These are phyloP conservation scores for Cutaneotrichosporon sp. DNA, from an alignment of 1,284 basidiomycete species.

Conservation along the genomic window DNA sequence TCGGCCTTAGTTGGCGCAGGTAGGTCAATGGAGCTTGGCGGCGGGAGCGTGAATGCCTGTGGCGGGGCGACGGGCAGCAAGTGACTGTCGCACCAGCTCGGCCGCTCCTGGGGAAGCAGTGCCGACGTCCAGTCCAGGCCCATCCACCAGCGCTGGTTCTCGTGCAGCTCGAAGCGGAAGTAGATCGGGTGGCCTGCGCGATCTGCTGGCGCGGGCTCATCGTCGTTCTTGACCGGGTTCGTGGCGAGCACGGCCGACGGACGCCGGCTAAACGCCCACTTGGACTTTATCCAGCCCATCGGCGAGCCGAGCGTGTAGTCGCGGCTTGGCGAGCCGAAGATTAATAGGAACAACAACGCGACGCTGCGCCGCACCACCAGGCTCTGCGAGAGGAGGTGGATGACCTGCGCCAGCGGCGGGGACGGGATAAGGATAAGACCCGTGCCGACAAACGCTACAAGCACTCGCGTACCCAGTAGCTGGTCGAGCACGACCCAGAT, in stretches of 20 bases:
- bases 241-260: slow-evolving; percentile 36
- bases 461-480: slow-evolving; percentile 28
- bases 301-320: slow-evolving; percentile 32
- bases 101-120: slow-evolving; percentile 79
- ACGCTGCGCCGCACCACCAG: slow-evolving; percentile 34
- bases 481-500: slow-evolving; percentile 41
- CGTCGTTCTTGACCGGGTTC: slow-evolving; percentile 21
- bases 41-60: slow-evolving; percentile 43
- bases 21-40: slow-evolving; percentile 50
- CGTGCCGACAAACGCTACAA: slow-evolving; percentile 40
- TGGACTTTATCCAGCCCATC: slow-evolving; percentile 37
- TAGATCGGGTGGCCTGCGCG: slow-evolving; percentile 51
- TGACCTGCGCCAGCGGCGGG: slow-evolving; percentile 37
- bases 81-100: slow-evolving; percentile 66
- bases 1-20: slow-evolving; percentile 38
- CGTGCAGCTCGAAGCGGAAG: slow-evolving; percentile 80
- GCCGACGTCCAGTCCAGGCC: slow-evolving; percentile 81
- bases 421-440: slow-evolving; percentile 43
- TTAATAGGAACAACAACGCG: slow-evolving; percentile 38
- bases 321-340: slow-evolving; percentile 42
- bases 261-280: slow-evolving; percentile 41
- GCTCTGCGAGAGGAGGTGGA: slow-evolving; percentile 36
- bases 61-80: slow-evolving; percentile 53
- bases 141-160: slow-evolving; percentile 87
- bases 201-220: slow-evolving; percentile 20